Evolutionary conservation across 352 stramenopile species (phyloP).

Genomic region (Elongisporangium senticosum): DNA sequence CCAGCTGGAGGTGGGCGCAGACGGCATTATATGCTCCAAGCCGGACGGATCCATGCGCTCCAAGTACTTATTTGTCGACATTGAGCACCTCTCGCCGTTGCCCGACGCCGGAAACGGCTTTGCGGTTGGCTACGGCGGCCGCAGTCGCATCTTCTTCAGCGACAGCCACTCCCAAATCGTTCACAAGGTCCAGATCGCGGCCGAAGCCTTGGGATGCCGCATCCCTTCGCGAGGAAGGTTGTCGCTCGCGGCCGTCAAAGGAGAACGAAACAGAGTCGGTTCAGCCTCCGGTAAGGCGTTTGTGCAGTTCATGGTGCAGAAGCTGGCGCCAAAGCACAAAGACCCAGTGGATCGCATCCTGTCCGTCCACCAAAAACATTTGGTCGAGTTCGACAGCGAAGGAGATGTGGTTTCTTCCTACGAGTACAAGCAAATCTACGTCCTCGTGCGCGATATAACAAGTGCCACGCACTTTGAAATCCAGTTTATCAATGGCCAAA

Average conservation of each 20-base stretch:
- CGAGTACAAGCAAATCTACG: constrained; percentile 64
- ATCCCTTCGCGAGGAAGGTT: constrained; percentile 32
- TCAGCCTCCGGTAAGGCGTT: constrained; percentile 46
- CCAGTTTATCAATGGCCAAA: constrained; percentile 61
- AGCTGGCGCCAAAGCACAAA: constrained; percentile 62
- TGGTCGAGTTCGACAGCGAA: constrained; percentile 59
- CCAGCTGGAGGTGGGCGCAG: constrained; percentile 48
- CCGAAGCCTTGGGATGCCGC: constrained; percentile 48
- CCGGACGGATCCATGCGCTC: constrained; percentile 43
- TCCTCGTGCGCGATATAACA: constrained; percentile 46
- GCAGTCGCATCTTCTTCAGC: constrained; percentile 68
- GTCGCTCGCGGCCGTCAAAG: constrained; percentile 36
- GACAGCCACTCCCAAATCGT: constrained; percentile 48
- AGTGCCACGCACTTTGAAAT: constrained; percentile 60
- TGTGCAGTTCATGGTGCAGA: constrained; percentile 66
- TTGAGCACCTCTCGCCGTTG: constrained; percentile 62
- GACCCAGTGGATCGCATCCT: constrained; percentile 41
- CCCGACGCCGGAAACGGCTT: constrained; percentile 55
- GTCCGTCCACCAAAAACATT: constrained; percentile 59
- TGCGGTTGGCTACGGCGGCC: constrained; percentile 58
- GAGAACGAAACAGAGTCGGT: constrained; percentile 39
- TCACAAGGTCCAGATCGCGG: constrained; percentile 45
- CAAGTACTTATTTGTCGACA: constrained; percentile 76
- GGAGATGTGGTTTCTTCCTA: constrained; percentile 51
- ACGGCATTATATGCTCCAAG: constrained; percentile 43